Base-by-base conservation (phyloP, 23 red algal genomes). In the Pyropia yezoensis region DNA sequence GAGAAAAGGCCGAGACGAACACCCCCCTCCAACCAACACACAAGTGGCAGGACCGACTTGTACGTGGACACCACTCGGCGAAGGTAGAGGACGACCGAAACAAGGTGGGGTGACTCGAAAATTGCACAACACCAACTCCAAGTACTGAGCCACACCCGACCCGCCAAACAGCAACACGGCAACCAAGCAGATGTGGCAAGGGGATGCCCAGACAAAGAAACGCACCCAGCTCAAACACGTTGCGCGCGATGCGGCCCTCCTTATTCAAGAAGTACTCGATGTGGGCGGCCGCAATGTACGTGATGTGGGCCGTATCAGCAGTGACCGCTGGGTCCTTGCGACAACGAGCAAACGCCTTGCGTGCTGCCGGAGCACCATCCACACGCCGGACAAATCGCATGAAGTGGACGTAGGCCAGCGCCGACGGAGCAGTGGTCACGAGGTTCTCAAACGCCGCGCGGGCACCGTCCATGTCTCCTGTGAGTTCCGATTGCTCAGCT, bases 191-290 rank as follows among this genome's bases (percentile, higher is more conserved):
- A 47, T 12, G 39, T 8, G 39, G 39, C 39, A 47, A 47, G 3
- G 12, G 39, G 39, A 47, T 47, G 39, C 12, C 39, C 39, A 47
- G 39, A 13, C 39, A 6, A 6, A 47, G 39, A 47, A 47, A 47
- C 39, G 39, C 39, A 47, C 88, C 88, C 70, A 93, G 80, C 73
- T 93, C 88, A 62, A 93, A 93, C 18, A 93, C 77, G 58, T 93
- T 93, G 3, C 75, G 69, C 17, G 88, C 79, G 45, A 83, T 67
- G 39, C 83, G 77, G 57, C 70, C 69, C 57, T 83, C 76, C 65
- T 84, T 93, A 52, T 84, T 93, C 21, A 69, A 29, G 20, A 64
- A 66, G 73, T 80, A 83, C 67, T 93, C 88, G 60, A 93, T 83
- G 29, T 74, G 53, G 15, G 88, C 88, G 49, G 88, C 88, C 51